Conservation (phyloP, 129 eudicot genomes). For the Flaveria ramosissima region DNA sequence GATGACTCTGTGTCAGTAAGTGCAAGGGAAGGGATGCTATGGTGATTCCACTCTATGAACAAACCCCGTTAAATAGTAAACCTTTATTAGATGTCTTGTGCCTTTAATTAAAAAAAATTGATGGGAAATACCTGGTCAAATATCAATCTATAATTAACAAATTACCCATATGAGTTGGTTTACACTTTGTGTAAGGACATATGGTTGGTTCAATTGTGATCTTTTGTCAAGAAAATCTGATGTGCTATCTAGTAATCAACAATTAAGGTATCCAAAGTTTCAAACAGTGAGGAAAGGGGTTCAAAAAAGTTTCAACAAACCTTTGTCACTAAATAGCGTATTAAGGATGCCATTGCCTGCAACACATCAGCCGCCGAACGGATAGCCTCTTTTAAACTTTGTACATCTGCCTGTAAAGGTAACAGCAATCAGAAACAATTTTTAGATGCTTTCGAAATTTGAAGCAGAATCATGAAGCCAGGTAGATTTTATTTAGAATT, state of each 20-base stretch:
- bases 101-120: constrained; percentile 1
- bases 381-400: constrained; percentile 65
- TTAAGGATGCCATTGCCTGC: constrained; percentile 75
- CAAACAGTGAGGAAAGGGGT: constrained; percentile 4
- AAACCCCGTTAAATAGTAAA: neutral
- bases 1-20: too few species aligned
- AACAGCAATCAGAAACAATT: constrained; percentile 4
- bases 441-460: neutral
- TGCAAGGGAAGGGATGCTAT: too few species aligned
- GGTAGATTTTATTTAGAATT: neutral
- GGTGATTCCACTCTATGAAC: too few species aligned
- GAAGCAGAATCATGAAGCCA: constrained; percentile 6
- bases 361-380: constrained; percentile 79
- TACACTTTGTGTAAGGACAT: constrained; percentile 3
- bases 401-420: constrained; percentile 64
- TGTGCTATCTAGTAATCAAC: constrained; percentile 22
- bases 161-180: neutral
- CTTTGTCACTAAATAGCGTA: constrained; percentile 57
- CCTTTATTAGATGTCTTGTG: neutral
- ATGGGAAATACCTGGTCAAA: neutral
- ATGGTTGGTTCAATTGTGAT: constrained; percentile 16
- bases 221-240: constrained; percentile 6
- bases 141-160: neutral
- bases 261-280: constrained; percentile 6
- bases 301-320: constrained; percentile 39